Percentiles rank a stretch among this genome's conserved stretches.
Conservation (phyloP, 169 alveolate species). For the Fabrea salina region DNA sequence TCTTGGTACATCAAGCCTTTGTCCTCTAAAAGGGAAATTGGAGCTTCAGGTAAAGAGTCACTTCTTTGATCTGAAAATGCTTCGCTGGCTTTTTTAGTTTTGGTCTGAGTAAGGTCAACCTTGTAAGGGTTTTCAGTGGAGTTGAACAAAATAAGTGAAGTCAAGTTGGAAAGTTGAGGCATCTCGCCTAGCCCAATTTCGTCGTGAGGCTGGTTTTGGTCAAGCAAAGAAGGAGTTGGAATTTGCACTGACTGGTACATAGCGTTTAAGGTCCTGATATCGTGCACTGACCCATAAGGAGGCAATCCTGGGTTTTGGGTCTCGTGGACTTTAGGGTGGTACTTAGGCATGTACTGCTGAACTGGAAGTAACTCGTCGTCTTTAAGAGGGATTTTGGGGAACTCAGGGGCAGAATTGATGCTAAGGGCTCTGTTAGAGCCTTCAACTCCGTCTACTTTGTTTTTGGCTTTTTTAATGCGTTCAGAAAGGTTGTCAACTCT, state of each 20-base stretch:
- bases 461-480: neutral
- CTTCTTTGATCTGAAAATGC: neutral
- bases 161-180: neutral
- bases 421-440: neutral
- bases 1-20: neutral
- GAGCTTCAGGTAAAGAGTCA: slow-evolving; percentile 15
- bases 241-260: neutral
- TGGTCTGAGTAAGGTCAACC: neutral
- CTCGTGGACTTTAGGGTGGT: slow-evolving; percentile 26
- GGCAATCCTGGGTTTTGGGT: slow-evolving; percentile 7
- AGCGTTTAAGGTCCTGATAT: neutral
- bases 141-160: neutral
- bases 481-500: neutral
- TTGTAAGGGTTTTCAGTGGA: neutral
- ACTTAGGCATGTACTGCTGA: slow-evolving; percentile 16
- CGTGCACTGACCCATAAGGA: neutral
- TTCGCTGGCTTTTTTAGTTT: neutral
- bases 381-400: neutral
- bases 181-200: slow-evolving; percentile 13
- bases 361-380: slow-evolving; percentile 13
- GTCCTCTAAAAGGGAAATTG: neutral
- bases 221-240: slow-evolving; percentile 14
- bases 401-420: neutral
- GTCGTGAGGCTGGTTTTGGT: neutral
- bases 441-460: neutral